Percentiles rank a stretch among this genome's conserved stretches.
These are phyloP conservation scores for Aristolochia fimbriata DNA, from an alignment of 164 flowering plant genomes.

Conservation along the genomic window DNA sequence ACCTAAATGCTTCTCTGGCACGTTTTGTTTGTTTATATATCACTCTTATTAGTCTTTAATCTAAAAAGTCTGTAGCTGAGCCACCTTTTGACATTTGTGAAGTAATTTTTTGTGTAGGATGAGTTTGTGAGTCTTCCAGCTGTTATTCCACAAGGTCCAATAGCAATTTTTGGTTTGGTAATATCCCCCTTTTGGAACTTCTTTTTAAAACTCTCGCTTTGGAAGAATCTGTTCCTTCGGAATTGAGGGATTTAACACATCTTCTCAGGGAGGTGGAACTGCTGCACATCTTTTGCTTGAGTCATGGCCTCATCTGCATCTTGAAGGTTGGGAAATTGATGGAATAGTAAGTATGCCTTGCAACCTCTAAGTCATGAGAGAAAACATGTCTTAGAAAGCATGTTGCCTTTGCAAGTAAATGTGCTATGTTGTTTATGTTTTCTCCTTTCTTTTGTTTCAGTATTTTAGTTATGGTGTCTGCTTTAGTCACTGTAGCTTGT, in stretches of 20 bases:
- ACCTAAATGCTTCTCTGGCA: background rate
- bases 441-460: too few species aligned
- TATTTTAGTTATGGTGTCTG: too few species aligned
- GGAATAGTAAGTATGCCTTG: constrained; percentile 37
- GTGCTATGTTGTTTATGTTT: too few species aligned
- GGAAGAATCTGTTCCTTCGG: too few species aligned
- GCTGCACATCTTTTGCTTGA: constrained; percentile 71
- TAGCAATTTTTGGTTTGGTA: constrained; percentile 80
- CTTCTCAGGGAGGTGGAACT: constrained; percentile 72
- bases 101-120: constrained; percentile 64
- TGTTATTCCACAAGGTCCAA: constrained; percentile 64
- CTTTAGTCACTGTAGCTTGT: too few species aligned
- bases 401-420: too few species aligned
- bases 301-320: constrained; percentile 62
- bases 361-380: too few species aligned
- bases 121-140: constrained; percentile 75
- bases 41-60: too few species aligned
- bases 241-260: too few species aligned
- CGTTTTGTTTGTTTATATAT: background rate
- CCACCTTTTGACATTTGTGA: too few species aligned
- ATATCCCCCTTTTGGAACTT: background rate
- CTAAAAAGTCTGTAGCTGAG: too few species aligned
- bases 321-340: constrained; percentile 93
- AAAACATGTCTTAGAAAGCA: too few species aligned
- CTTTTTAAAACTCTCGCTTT: background rate